Conservation (phyloP, 2,329 filamentous ascomycete species). For the Stachybotrys elegans region DNA sequence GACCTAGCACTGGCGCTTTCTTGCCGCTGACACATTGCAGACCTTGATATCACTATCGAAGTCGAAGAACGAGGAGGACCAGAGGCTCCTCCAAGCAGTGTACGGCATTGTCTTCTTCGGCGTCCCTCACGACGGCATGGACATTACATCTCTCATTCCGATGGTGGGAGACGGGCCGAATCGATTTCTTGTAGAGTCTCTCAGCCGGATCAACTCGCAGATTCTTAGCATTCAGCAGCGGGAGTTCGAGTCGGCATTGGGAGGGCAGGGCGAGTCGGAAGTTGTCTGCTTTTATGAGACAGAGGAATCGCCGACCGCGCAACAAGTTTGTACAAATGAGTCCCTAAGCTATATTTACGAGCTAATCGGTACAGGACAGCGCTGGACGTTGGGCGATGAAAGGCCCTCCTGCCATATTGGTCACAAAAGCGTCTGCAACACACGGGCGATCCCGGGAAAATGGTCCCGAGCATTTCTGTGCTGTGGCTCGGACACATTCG, state of each 20-base stretch:
- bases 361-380: conserved; percentile 7
- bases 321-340: too few species aligned
- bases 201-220: conserved; percentile 6
- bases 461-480: conserved; percentile 14
- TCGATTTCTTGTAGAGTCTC: conserved; percentile 6
- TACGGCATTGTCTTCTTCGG: conserved; percentile 10
- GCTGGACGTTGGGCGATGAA: conserved; percentile 16
- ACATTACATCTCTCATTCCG: conserved; percentile 5
- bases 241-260: conserved; percentile 9
- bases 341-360: too few species aligned
- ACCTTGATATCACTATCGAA: conserved; percentile 4
- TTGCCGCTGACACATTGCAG: background rate
- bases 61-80: conserved; percentile 2
- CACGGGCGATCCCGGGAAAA: conserved; percentile 16
- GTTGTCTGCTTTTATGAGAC: conserved; percentile 21
- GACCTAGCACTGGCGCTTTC: background rate
- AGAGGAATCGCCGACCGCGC: conserved; percentile 15
- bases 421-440: conserved; percentile 18
- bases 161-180: conserved; percentile 10
- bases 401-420: conserved; percentile 14
- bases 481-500: conserved; percentile 12
- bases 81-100: conserved; percentile 4
- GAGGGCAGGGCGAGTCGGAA: conserved; percentile 11
- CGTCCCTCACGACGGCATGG: conserved; percentile 10
- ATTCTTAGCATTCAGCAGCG: conserved; percentile 4